phyloP scores from a whole-genome alignment of 2,329 filamentous ascomycete species.

The Aspergillus pseudoterreus region DNA sequence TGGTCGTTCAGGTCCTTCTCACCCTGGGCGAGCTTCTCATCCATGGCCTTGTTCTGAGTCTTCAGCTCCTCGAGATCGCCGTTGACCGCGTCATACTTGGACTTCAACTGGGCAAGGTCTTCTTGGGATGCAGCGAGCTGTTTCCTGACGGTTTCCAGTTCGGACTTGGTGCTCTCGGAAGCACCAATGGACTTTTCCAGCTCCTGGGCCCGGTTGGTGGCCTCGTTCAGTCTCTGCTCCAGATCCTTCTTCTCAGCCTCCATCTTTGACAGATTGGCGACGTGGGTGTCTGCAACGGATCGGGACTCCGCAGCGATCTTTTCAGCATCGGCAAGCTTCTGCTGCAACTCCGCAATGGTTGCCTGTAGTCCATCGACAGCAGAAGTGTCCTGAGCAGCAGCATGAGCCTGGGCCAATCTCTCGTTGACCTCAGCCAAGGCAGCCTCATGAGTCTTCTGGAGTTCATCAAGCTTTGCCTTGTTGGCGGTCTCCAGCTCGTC shows the following conservation, averaged over 20 bases:
- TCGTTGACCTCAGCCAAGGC: slow-evolving; percentile 30
- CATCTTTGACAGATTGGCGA: slow-evolving; percentile 46
- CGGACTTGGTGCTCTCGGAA: slow-evolving; percentile 68
- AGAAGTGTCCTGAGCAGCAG: slow-evolving; percentile 36
- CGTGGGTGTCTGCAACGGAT: slow-evolving; percentile 40
- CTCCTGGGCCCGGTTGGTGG: slow-evolving; percentile 63
- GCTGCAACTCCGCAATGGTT: slow-evolving; percentile 54
- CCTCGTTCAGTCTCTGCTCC: slow-evolving; percentile 35
- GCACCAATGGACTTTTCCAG: slow-evolving; percentile 79
- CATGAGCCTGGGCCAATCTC: slow-evolving; percentile 33
- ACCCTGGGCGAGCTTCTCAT: slow-evolving; percentile 30
- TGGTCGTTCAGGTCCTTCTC: slow-evolving; percentile 38
- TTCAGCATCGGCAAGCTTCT: slow-evolving; percentile 58
- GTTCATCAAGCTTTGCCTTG: slow-evolving; percentile 33
- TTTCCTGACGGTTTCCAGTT: slow-evolving; percentile 63
- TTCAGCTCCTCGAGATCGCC: slow-evolving; percentile 31
- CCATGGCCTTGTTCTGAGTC: slow-evolving; percentile 26
- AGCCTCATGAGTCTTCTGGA: slow-evolving; percentile 34
- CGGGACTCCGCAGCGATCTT: slow-evolving; percentile 38
- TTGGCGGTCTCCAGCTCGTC: slow-evolving; percentile 34
- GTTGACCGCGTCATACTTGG: slow-evolving; percentile 25
- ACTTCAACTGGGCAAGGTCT: slow-evolving; percentile 30
- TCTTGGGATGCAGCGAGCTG: slow-evolving; percentile 32
- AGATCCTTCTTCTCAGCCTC: slow-evolving; percentile 43
- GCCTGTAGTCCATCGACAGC: slow-evolving; percentile 37